Base-by-base conservation (phyloP, 2,329 filamentous ascomycete genomes). In the Nemania serpens region DNA sequence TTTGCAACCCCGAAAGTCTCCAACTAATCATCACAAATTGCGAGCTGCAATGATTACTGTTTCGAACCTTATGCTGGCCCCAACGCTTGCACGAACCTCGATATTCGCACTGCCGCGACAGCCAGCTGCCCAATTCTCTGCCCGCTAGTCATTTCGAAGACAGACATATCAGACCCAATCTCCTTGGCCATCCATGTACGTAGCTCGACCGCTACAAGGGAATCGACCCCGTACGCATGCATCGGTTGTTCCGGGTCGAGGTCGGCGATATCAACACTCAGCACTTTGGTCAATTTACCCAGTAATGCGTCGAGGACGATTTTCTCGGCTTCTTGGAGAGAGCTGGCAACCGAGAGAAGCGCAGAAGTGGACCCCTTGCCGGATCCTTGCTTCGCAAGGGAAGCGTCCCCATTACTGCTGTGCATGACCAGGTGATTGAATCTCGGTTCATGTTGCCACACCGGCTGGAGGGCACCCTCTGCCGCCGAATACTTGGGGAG, bases 201-300 rank as follows among this genome's bases (percentile, higher is more conserved):
- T 20, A 75, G 46, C 49, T 75, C 73, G 0, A 74, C 69, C 0
- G 71, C 72, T 20, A 75, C 67, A 1, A 74, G 68, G 0, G 72
- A 74, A 59, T 75, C 72, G 1, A 74, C 68, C 3, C 73, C 72
- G 46, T 69, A 69, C 1, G 67, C 68, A 0, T 71, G 70, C 4
- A 75, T 63, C 3, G 66, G 65, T 41, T 66, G 67, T 3, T 54
- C 43, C 2, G 59, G 33, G 47, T 72, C 67, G 7, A 74, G 64
- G 29, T 72, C 69, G 9, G 60, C 56, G 2, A 61, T 45, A 6
- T 67, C 45, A 1, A 70, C 62, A 18, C 50, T 45, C 34, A 73
- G 60, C 2, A 56, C 62, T 17, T 56, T 55, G 5, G 59, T 55
- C n/a, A 66, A 39, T 36, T 61, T 64, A 10, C 41, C 43, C 12